Conservation (phyloP, 2,329 filamentous ascomycete species). For the Mollisiaceae sp. region DNA sequence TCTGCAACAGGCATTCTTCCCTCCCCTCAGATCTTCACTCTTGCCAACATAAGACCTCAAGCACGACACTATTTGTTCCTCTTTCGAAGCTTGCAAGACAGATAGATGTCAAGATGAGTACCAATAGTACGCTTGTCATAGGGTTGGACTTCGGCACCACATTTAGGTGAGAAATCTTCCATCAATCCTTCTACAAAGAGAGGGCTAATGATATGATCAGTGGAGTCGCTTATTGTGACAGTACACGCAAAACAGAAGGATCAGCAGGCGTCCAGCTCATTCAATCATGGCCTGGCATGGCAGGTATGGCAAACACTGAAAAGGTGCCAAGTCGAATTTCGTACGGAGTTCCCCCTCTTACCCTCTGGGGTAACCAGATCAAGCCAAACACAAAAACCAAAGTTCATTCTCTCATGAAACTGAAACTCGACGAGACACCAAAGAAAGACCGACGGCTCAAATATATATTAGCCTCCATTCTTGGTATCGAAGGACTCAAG, state of each 20-base stretch:
- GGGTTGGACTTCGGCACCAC: constrained; percentile 5
- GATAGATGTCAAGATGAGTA: too few species aligned
- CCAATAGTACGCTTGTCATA: not conserved
- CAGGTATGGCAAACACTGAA: not conserved
- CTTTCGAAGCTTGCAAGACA: too few species aligned
- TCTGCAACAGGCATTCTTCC: too few species aligned
- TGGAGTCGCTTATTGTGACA: not conserved
- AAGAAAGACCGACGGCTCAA: not conserved
- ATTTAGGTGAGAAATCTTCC: not conserved
- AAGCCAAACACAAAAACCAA: not conserved
- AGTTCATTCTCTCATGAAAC: not conserved
- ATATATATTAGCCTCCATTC: not conserved
- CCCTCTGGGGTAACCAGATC: not conserved
- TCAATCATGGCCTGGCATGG: not conserved
- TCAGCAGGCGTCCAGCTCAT: not conserved
- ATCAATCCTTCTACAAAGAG: not conserved
- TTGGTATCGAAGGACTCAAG: not conserved
- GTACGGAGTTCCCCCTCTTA: not conserved
- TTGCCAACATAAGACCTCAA: too few species aligned
- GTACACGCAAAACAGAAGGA: not conserved
- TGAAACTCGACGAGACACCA: not conserved
- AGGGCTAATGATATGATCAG: not conserved
- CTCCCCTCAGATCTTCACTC: too few species aligned
- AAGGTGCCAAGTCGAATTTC: not conserved
- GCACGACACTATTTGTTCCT: too few species aligned